Base-by-base conservation (phyloP, 345 rosid genomes). In the Salix exigua region DNA sequence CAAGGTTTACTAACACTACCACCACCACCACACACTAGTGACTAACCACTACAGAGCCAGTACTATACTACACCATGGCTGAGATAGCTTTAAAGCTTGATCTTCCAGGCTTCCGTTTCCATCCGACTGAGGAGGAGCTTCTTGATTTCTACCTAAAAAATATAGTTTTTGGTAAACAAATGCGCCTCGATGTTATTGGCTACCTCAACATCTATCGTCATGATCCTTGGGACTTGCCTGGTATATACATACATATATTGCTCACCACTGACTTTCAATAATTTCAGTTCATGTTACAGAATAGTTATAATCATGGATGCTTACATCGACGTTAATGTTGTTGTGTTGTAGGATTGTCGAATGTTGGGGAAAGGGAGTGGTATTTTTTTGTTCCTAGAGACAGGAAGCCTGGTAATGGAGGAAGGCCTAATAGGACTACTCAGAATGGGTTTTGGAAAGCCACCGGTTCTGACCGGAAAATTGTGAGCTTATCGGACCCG, bases 371-470 rank as follows among this genome's bases (percentile, higher is more conserved):
- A 66, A 88, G 98, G 40, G 98, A 95, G 70, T 95, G 99, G 99
- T 95, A 95, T 61, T 95, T 95, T 75, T 90, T 89, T 66, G 99
- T 95, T 79, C 99, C 97, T 0, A 87, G 97, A 70, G 97, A 95
- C 75, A 89, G 91, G 87, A 95, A 90, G 77, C 90, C 90, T 70
- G 97, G 98, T 4, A 87, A 79, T 30, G 94, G 97, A 46, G 97
- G 97, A 64, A 86, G 99, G 75, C 97, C 98, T 0, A 93, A 91
- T 75, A 84, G 99, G 86, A 91, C 93, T 2, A 95, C 98, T 13
- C 89, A 78, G 53, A 88, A 80, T 35, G 99, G 99, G 53, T 96
- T 89, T 81, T 96, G 99, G 98, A 96, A 96, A 77, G 99, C 99
- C 66, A 96, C 99, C 0, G 99, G 99, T 44, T 93, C 97, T 0